Conservation (phyloP, 345 rosid genomes). For the Eucalyptus cloeziana region DNA sequence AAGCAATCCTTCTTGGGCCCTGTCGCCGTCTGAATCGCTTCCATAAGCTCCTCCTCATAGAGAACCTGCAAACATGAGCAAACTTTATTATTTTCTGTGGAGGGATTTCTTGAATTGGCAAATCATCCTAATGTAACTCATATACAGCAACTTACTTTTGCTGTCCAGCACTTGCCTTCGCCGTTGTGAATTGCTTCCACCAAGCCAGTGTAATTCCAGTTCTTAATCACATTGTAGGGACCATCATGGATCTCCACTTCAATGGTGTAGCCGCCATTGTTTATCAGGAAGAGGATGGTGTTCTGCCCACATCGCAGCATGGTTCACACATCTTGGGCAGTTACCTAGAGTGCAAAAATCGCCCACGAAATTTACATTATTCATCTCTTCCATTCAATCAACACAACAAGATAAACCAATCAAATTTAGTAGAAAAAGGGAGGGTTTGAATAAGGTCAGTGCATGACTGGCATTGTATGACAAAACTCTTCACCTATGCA, state of each 20-base stretch:
- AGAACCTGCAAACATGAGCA: constrained; percentile 21
- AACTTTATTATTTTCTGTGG: neutral
- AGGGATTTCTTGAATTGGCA: neutral
- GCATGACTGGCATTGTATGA: too few relatives aligned
- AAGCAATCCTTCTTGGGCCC: constrained; percentile 1
- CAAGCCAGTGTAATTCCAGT: constrained; percentile 73
- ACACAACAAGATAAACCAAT: neutral
- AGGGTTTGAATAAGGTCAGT: too few relatives aligned
- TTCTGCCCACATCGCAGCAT: constrained; percentile 60
- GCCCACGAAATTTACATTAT: too few relatives aligned
- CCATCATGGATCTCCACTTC: constrained; percentile 86
- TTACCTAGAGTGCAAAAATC: constrained; percentile 25
- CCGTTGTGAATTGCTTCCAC: constrained; percentile 1
- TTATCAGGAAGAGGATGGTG: constrained; percentile 55
- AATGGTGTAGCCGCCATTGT: constrained; percentile 77
- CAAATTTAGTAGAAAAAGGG: too few relatives aligned
- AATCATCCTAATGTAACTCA: neutral
- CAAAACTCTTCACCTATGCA: too few relatives aligned
- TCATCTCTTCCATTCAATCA: neutral
- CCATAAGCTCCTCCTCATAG: constrained; percentile 47
- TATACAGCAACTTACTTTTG: constrained; percentile 31
- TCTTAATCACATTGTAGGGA: constrained; percentile 76
- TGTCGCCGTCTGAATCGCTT: constrained; percentile 23
- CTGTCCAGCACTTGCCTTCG: constrained; percentile 76
- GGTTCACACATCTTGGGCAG: constrained; percentile 66